Conservation (phyloP, 2,329 filamentous ascomycete genomes). For the Chalara sp. region DNA sequence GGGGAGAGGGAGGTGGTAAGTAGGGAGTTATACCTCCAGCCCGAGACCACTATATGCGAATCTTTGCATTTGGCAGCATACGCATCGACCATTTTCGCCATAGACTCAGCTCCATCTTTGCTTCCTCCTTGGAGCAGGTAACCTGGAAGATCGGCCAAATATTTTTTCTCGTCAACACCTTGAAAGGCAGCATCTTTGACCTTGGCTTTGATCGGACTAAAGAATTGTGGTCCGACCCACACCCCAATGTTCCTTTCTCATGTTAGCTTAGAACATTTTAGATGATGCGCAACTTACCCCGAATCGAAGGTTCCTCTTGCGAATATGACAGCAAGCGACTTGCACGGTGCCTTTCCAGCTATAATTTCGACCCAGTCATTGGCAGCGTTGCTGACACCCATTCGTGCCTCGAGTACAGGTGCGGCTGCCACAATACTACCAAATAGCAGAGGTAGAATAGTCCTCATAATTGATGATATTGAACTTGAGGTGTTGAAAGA, state of each 20-base stretch:
- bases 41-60: neutral
- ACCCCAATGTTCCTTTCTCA: neutral
- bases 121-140: neutral
- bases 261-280: neutral
- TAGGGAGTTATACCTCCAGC: neutral
- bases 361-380: neutral
- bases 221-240: neutral
- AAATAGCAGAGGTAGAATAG: neutral
- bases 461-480: neutral
- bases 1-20: neutral
- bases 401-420: neutral
- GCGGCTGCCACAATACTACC: neutral
- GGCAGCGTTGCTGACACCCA: neutral
- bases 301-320: neutral
- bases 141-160: neutral
- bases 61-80: neutral
- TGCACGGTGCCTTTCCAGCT: neutral
- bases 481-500: neutral
- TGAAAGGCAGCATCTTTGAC: neutral
- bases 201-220: neutral
- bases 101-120: neutral
- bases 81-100: neutral
- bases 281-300: neutral
- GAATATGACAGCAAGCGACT: neutral
- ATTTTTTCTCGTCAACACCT: neutral